Evolutionary conservation across 129 eudicot genomes (phyloP), one percentile per base, ranked within the genome.

Genomic region (Tagetes erecta): DNA sequence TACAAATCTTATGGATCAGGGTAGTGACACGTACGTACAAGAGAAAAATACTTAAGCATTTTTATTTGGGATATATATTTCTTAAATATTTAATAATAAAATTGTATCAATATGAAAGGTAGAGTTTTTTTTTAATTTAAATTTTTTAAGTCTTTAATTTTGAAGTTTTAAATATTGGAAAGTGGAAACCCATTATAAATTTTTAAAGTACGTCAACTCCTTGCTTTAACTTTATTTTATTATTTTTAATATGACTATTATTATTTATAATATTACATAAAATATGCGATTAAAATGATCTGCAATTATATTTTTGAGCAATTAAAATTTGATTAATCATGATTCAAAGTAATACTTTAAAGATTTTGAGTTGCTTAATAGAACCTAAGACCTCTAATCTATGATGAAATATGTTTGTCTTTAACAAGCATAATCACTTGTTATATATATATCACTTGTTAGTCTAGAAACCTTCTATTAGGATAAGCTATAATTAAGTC

Each of bases 151-250:
- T 0, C 44, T 40, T 40, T 46, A 46, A 46, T 9, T 46, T 64
- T 64, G 38, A 2, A 3, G 11, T 20, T 20, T 20, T 20, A 20
- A 20, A 20, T 20, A 33, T 10, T 5, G 3, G 42, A 0, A 14
- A 65, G 11, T 11, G 31, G 72, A 34, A 46, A 13, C 42, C 7
- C 2, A 34, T 11, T 68, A 33, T 45, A 65, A 33, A 4, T 33
- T 47, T 34, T 35, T 12, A 68, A 2, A 4, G 41, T 11, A 14
- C 12, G 33, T 47, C 20, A 46, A 68, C 59, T 68, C 33, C 58
- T 68, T 46, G 58, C 73, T 68, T 49, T 47, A 49, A 44, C 58
- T 47, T 33, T 68, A n/a, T 68, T 68, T 20, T 20, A 20, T 13
- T 5, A 68, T 33, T 34, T 13, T 6, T 67, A 67, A 68, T 68